Evolutionary conservation across 1,284 basidiomycete genomes (phyloP).

Genomic region (Ceratorhiza oryzae-sativae): DNA sequence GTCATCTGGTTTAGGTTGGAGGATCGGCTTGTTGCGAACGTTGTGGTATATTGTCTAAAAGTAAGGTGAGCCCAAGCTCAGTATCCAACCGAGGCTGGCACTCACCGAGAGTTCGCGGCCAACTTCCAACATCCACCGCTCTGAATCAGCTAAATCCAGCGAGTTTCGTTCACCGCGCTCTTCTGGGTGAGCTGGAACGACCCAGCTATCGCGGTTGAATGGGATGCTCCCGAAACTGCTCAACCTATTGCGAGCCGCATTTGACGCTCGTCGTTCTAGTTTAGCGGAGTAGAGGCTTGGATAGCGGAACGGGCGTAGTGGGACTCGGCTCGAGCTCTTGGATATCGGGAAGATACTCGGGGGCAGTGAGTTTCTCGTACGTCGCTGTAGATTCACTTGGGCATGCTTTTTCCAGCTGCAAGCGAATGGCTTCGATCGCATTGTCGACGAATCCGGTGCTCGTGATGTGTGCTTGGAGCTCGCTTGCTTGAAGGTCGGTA

Average conservation of each 20-base stretch:
- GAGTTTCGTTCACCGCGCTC: conserved; percentile 2
- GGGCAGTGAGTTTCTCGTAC: background rate
- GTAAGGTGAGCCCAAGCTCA: background rate
- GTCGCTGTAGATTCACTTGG: background rate
- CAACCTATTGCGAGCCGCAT: background rate
- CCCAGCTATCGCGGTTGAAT: conserved; percentile 32
- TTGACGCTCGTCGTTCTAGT: conserved; percentile 2
- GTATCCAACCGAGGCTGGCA: background rate
- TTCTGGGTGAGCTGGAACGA: conserved; percentile 5
- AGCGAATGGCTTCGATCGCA: conserved; percentile 30
- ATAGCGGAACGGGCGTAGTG: background rate
- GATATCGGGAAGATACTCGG: conserved; percentile 34
- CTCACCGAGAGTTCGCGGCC: conserved; percentile 27
- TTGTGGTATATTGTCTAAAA: conserved; percentile 30
- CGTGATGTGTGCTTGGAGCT: conserved; percentile 35
- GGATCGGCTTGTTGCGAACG: conserved; percentile 24
- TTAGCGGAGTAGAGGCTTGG: conserved; percentile 14
- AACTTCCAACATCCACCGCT: conserved; percentile 23
- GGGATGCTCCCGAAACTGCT: conserved; percentile 25
- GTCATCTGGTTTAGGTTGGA: conserved; percentile 32
- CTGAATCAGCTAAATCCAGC: background rate
- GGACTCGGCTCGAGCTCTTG: conserved; percentile 16
- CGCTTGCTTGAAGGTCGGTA: conserved; percentile 38
- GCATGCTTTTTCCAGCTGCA: conserved; percentile 5
- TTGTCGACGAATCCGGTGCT: conserved; percentile 32